Percentiles rank a stretch among this genome's conserved stretches.
Conservation (phyloP, 2,329 filamentous ascomycete genomes). For the Penicillium vulpinum region DNA sequence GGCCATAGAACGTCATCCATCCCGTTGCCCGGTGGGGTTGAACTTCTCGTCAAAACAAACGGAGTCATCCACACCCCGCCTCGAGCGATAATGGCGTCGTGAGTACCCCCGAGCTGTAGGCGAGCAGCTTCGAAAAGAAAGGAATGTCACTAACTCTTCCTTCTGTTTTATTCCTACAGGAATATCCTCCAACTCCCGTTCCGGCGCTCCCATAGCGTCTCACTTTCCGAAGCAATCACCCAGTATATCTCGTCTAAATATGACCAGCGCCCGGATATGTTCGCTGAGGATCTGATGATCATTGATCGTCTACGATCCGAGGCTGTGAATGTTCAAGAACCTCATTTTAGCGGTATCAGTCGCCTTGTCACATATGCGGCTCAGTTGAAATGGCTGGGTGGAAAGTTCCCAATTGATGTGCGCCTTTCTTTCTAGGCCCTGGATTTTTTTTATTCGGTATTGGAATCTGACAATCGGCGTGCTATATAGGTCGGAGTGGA, state of each 20-base stretch:
- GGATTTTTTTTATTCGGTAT: not conserved
- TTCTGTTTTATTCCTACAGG: constrained; percentile 22
- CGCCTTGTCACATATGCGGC: constrained; percentile 90
- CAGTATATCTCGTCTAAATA: constrained; percentile 98
- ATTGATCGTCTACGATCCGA: constrained; percentile 81
- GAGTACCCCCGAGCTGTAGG: constrained; percentile 15
- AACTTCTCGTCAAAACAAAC: constrained; percentile 35
- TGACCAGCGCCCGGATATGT: constrained; percentile 98
- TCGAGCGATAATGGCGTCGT: constrained; percentile 38
- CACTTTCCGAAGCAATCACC: constrained; percentile 78
- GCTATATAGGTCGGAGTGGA: constrained; percentile 76
- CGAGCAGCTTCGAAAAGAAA: not conserved
- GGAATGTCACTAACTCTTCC: not conserved
- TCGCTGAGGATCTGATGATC: constrained; percentile 79
- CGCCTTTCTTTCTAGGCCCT: constrained; percentile 25
- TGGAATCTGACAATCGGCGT: constrained; percentile 10
- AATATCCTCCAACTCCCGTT: constrained; percentile 76
- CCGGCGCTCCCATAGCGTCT: constrained; percentile 76
- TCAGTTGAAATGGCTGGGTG: constrained; percentile 87
- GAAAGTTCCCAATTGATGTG: constrained; percentile 95
- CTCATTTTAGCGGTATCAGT: constrained; percentile 80
- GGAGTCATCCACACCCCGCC: constrained; percentile 13
- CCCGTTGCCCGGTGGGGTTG: constrained; percentile 33
- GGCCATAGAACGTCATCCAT: constrained; percentile 31
- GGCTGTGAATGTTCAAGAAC: constrained; percentile 84